phyloP scores from a whole-genome alignment of 257 asterid genomes.

The Nicotiana undulata region DNA sequence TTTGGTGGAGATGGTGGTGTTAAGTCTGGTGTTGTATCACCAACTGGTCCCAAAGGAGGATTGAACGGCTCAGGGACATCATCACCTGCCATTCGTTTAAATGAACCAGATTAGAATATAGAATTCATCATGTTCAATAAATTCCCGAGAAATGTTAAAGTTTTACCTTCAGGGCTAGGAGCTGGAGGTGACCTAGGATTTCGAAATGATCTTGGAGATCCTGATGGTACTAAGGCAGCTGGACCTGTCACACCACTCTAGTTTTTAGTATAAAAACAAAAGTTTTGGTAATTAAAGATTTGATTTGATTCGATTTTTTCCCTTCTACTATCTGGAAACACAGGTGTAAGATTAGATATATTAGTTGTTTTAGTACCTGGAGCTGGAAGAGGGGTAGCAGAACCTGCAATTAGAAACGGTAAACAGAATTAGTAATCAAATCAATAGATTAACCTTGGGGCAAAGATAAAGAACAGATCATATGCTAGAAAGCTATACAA shows the following conservation, averaged over 20 bases:
- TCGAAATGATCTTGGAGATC: constrained; percentile 13
- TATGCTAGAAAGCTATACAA: background rate
- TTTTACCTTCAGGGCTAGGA: constrained; percentile 27
- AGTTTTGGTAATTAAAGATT: background rate
- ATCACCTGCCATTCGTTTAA: constrained; percentile 22
- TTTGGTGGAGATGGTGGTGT: background rate
- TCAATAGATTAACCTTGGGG: background rate
- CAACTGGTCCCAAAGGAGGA: constrained; percentile 9
- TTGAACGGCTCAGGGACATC: constrained; percentile 27
- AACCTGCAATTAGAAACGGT: constrained; percentile 17
- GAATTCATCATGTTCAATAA: background rate
- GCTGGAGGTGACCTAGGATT: constrained; percentile 21
- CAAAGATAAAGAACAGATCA: background rate
- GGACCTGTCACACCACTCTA: constrained; percentile 21
- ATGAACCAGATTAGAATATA: background rate
- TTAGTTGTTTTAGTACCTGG: constrained; percentile 35
- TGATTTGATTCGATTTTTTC: background rate
- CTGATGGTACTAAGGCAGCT: constrained; percentile 12
- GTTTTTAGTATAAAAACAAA: background rate
- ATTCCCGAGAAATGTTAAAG: background rate
- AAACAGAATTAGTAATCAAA: background rate
- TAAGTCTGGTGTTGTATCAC: constrained; percentile 4
- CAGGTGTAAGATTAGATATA: background rate
- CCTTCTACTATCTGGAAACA: background rate
- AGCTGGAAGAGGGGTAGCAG: constrained; percentile 52